phyloP scores from a whole-genome alignment of 192 early-diverging fungal genomes.

The Powellomyces hirtus region DNA sequence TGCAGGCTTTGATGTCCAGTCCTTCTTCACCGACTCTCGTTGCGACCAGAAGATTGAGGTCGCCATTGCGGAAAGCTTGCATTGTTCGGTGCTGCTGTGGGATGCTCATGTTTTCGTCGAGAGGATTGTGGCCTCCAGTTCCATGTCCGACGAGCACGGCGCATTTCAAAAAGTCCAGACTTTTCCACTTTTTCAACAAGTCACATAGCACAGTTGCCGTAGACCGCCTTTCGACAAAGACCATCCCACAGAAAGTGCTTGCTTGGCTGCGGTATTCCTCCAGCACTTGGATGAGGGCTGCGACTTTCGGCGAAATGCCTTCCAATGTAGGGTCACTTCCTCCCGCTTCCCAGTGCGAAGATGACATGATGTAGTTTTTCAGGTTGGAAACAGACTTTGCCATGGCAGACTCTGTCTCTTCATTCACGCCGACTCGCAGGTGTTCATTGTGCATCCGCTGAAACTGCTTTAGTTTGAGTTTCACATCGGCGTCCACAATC shows the following conservation, averaged over 20 bases:
- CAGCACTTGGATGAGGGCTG: conserved; percentile 64
- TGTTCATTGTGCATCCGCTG: background rate
- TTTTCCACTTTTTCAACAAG: background rate
- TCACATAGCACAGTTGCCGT: conserved; percentile 49
- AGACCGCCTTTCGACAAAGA: conserved; percentile 75
- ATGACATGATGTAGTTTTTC: conserved; percentile 1
- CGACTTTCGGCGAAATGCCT: conserved; percentile 65
- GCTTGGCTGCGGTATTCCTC: conserved; percentile 37
- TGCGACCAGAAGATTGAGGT: conserved; percentile 78
- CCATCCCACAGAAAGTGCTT: conserved; percentile 74
- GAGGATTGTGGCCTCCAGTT: background rate
- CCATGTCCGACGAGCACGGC: conserved; percentile 21
- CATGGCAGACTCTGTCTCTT: background rate
- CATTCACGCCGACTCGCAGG: conserved; percentile 5
- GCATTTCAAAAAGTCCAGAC: conserved; percentile 7
- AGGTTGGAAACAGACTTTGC: background rate
- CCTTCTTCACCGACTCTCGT: conserved; percentile 95
- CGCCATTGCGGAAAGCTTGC: conserved; percentile 64
- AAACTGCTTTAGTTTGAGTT: background rate
- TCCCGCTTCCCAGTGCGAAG: background rate
- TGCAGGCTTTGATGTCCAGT: conserved; percentile 89
- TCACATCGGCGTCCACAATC: conserved; percentile 3
- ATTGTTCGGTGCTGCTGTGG: conserved; percentile 61
- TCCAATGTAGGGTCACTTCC: background rate
- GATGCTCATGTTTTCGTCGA: conserved; percentile 13